Evolutionary conservation across 805 yeast genomes (phyloP).

Genomic region (Yamadazyma paraphyllophila): DNA sequence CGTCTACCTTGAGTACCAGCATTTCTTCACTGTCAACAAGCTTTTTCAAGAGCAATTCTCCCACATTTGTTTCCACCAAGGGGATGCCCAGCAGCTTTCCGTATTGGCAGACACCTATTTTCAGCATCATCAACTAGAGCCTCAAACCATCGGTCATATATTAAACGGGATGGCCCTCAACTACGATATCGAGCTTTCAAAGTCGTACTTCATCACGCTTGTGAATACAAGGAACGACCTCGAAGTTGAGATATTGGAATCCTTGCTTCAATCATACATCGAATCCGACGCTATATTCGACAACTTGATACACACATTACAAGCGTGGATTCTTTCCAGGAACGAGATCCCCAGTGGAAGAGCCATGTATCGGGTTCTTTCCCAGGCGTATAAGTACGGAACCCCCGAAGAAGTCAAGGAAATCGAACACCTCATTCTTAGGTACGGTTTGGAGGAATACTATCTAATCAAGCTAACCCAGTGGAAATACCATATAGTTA

Average conservation of each 20-base stretch:
- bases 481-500: slow-evolving; percentile 24
- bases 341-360: slow-evolving; percentile 24
- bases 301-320: slow-evolving; percentile 20
- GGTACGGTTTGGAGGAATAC: slow-evolving; percentile 20
- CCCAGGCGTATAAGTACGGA: slow-evolving; percentile 31
- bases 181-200: slow-evolving; percentile 34
- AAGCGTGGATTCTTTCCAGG: slow-evolving; percentile 26
- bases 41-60: slow-evolving; percentile 18
- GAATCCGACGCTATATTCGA: slow-evolving; percentile 32
- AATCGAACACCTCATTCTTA: slow-evolving; percentile 20
- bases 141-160: slow-evolving; percentile 26
- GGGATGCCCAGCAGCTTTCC: slow-evolving; percentile 22
- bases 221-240: slow-evolving; percentile 12
- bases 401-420: slow-evolving; percentile 22
- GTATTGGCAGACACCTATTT: slow-evolving; percentile 7
- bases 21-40: neutral
- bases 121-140: slow-evolving; percentile 17
- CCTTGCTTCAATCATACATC: slow-evolving; percentile 23
- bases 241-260: slow-evolving; percentile 25
- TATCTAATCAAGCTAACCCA: slow-evolving; percentile 23
- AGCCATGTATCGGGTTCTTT: slow-evolving; percentile 25
- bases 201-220: slow-evolving; percentile 19
- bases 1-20: slow-evolving; percentile 1
- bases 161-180: slow-evolving; percentile 29
- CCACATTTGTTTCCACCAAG: slow-evolving; percentile 36